These are phyloP conservation scores for Tylopilus plumbeoviolaceoides DNA, from an alignment of 768 basidiomycete species.

Conservation along the genomic window DNA sequence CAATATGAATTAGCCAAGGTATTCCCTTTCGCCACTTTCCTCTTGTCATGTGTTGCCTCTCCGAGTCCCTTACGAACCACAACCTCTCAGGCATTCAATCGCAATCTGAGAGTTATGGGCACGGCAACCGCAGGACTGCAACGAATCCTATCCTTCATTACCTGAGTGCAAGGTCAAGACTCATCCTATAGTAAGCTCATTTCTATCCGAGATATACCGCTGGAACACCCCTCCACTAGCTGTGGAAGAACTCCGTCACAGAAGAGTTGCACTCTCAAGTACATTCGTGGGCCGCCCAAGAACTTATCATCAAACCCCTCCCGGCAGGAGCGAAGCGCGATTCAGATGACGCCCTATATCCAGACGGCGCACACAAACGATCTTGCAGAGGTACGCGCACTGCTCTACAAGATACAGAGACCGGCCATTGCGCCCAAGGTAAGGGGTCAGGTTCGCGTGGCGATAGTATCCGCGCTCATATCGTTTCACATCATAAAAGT, in stretches of 20 bases:
- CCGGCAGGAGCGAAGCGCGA: slow-evolving; percentile 52
- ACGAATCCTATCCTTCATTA: slow-evolving; percentile 82
- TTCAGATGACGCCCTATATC: slow-evolving; percentile 74
- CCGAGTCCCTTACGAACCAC: neutral
- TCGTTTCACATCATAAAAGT: slow-evolving; percentile 21
- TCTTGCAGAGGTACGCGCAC: slow-evolving; percentile 62
- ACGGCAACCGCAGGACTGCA: slow-evolving; percentile 85
- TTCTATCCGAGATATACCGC: neutral
- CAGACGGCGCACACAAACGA: slow-evolving; percentile 83
- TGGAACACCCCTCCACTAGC: slow-evolving; percentile 32
- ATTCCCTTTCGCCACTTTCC: neutral
- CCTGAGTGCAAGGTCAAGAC: slow-evolving; percentile 68
- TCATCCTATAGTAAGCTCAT: slow-evolving; percentile 52
- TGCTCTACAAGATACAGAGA: slow-evolving; percentile 83
- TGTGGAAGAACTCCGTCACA: slow-evolving; percentile 92
- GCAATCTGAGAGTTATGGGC: slow-evolving; percentile 60
- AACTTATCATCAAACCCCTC: slow-evolving; percentile 70
- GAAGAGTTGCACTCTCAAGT: slow-evolving; percentile 84
- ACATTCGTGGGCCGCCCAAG: slow-evolving; percentile 71
- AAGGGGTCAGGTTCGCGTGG: neutral
- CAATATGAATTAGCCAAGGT: slow-evolving; percentile 87
- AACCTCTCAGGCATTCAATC: slow-evolving; percentile 66
- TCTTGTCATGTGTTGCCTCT: too few species aligned
- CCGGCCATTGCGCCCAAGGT: slow-evolving; percentile 82
- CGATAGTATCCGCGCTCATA: neutral